Conservation (phyloP, 108 stramenopile genomes). For the Cyclotella distinguenda region DNA sequence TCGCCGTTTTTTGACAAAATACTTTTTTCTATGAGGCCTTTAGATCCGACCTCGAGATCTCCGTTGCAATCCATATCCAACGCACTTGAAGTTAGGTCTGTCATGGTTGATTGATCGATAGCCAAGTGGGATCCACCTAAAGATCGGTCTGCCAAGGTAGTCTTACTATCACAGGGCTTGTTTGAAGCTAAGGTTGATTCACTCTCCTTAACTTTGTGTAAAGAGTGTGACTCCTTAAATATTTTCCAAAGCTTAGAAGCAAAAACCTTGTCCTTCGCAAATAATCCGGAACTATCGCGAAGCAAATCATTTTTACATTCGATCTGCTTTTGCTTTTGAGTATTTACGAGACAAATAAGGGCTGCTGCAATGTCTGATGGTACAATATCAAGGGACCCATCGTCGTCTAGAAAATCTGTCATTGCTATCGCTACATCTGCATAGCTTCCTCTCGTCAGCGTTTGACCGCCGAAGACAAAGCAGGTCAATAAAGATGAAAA, state of each 20-base stretch:
- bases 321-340: conserved; percentile 51
- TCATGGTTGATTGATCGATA: too few species aligned
- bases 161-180: too few species aligned
- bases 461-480: conserved; percentile 83
- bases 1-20: too few species aligned
- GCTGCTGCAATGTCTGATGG: conserved; percentile 54
- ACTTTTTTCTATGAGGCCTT: too few species aligned
- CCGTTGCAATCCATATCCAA: too few species aligned
- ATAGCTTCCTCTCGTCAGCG: conserved; percentile 53
- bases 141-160: too few species aligned
- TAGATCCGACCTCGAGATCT: too few species aligned
- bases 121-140: too few species aligned
- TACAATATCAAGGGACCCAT: conserved; percentile 61
- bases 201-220: background rate
- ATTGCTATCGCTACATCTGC: conserved; percentile 72
- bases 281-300: conserved; percentile 24
- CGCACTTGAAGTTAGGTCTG: too few species aligned
- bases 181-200: too few species aligned
- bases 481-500: conserved; percentile 67
- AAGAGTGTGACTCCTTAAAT: conserved; percentile 19
- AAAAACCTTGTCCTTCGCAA: conserved; percentile 36
- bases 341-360: conserved; percentile 41
- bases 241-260: conserved; percentile 27
- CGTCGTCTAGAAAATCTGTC: conserved; percentile 81
- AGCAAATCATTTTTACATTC: conserved; percentile 31